phyloP scores from a whole-genome alignment of 768 basidiomycete species.

The Rhodotorula paludigena region DNA sequence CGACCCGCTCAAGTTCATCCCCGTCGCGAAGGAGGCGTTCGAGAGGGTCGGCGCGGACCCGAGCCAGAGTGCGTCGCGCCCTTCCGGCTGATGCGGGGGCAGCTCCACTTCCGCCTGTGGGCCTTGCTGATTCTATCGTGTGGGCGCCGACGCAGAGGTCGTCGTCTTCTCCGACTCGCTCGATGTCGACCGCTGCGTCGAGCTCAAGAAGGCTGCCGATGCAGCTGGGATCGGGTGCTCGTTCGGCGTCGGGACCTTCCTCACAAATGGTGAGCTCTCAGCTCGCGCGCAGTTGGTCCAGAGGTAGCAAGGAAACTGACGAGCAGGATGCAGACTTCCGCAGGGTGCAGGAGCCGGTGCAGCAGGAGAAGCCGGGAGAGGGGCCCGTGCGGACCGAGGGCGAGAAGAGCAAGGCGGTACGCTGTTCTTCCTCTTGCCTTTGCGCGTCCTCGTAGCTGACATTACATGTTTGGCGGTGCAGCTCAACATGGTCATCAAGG shows the following conservation, averaged over 20 bases:
- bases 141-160: slow-evolving; percentile 46
- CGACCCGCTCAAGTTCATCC: slow-evolving; percentile 75
- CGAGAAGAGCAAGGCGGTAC: slow-evolving; percentile 63
- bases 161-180: slow-evolving; percentile 83
- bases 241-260: slow-evolving; percentile 88
- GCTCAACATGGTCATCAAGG: slow-evolving; percentile 90
- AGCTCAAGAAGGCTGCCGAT: slow-evolving; percentile 65
- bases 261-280: slow-evolving; percentile 50
- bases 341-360: slow-evolving; percentile 14
- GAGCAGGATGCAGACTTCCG: slow-evolving; percentile 26
- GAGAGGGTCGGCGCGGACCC: slow-evolving; percentile 64
- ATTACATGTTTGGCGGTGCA: slow-evolving; percentile 41
- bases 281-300: background rate
- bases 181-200: slow-evolving; percentile 64
- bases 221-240: slow-evolving; percentile 67
- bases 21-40: slow-evolving; percentile 67
- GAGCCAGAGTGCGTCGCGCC: slow-evolving; percentile 49
- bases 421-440: background rate
- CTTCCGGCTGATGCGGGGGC: no score
- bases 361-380: slow-evolving; percentile 48
- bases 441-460: no score
- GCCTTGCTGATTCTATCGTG: no score
- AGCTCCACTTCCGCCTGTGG: background rate
- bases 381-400: slow-evolving; percentile 36
- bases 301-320: no score